Evolutionary conservation across 306 rosid genomes (phyloP).

Genomic region (Cicer yamashitae): DNA sequence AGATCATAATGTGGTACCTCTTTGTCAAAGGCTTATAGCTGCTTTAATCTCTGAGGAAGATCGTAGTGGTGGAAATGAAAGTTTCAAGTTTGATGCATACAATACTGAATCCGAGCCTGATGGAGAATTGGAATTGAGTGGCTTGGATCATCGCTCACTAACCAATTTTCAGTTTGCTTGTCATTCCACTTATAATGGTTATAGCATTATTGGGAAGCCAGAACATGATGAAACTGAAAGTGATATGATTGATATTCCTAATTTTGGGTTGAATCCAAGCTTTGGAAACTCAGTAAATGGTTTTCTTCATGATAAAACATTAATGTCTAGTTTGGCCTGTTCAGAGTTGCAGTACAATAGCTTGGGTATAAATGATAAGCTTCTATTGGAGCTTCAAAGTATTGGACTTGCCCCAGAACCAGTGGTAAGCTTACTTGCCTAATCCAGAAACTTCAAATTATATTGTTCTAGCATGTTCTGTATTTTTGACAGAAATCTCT

Average conservation of each 20-base stretch:
- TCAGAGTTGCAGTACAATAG: constrained; percentile 77
- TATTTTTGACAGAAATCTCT: constrained; percentile 24
- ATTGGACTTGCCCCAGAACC: constrained; percentile 79
- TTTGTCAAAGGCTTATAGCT: constrained; percentile 87
- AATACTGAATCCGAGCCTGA: constrained; percentile 69
- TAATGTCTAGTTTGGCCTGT: constrained; percentile 55
- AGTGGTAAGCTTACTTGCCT: constrained; percentile 64
- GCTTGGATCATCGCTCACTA: constrained; percentile 56
- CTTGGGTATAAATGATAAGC: constrained; percentile 75
- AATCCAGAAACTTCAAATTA: constrained; percentile 18
- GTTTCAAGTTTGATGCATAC: constrained; percentile 59
- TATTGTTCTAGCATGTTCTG: constrained; percentile 29
- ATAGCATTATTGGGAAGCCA: constrained; percentile 54
- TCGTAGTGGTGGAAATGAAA: constrained; percentile 66
- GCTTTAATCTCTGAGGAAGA: constrained; percentile 91
- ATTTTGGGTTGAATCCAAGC: constrained; percentile 55
- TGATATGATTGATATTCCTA: constrained; percentile 53
- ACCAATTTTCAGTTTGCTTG: constrained; percentile 66
- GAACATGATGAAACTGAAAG: constrained; percentile 65
- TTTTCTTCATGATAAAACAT: constrained; percentile 59
- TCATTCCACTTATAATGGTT: constrained; percentile 70
- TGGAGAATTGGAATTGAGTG: constrained; percentile 65
- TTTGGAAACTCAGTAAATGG: constrained; percentile 64
- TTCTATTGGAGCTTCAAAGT: constrained; percentile 92
- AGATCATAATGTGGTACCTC: constrained; percentile 69